These are phyloP conservation scores for Daedaleopsis sinensis DNA, from an alignment of 768 basidiomycete genomes.

Conservation along the genomic window DNA sequence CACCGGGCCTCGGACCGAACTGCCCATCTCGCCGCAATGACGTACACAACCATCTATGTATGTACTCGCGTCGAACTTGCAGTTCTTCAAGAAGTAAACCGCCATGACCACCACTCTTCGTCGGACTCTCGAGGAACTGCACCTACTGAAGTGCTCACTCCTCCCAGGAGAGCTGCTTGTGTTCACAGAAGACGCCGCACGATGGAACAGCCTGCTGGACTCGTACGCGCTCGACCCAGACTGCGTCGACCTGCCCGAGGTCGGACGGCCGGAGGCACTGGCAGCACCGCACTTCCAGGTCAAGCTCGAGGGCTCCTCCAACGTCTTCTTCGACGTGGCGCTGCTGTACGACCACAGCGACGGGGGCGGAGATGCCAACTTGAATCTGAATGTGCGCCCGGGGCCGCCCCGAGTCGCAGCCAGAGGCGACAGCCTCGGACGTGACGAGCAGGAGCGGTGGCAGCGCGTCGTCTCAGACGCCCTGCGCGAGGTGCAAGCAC, in stretches of 20 bases:
- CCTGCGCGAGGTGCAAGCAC: slow-evolving; percentile 37
- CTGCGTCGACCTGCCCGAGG: slow-evolving; percentile 11
- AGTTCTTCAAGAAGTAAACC: not conserved
- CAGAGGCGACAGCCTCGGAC: slow-evolving; percentile 49
- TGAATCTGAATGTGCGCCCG: not conserved
- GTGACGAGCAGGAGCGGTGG: slow-evolving; percentile 55
- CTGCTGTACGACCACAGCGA: slow-evolving; percentile 28
- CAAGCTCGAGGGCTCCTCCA: slow-evolving; percentile 29
- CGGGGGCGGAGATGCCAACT: slow-evolving; percentile 2
- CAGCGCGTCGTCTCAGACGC: slow-evolving; percentile 42
- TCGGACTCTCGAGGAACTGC: slow-evolving; percentile 50
- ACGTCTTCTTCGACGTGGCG: slow-evolving; percentile 40
- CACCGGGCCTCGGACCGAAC: too few relatives aligned
- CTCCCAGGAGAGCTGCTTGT: slow-evolving; percentile 58
- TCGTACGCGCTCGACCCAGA: slow-evolving; percentile 19
- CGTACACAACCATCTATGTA: too few relatives aligned
- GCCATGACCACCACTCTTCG: slow-evolving; percentile 3
- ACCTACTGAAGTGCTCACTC: slow-evolving; percentile 62
- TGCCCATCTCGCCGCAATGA: too few relatives aligned
- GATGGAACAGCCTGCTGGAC: slow-evolving; percentile 35
- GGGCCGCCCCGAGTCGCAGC: slow-evolving; percentile 37
- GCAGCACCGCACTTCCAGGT: slow-evolving; percentile 40
- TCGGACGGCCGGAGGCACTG: slow-evolving; percentile 34
- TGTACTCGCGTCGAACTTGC: too few relatives aligned
- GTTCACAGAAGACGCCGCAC: slow-evolving; percentile 44